A percentile compares a stretch with the other conserved stretches of the same genome.
Conservation (phyloP, 192 early-diverging fungal species). For the Coemansia furcata region DNA sequence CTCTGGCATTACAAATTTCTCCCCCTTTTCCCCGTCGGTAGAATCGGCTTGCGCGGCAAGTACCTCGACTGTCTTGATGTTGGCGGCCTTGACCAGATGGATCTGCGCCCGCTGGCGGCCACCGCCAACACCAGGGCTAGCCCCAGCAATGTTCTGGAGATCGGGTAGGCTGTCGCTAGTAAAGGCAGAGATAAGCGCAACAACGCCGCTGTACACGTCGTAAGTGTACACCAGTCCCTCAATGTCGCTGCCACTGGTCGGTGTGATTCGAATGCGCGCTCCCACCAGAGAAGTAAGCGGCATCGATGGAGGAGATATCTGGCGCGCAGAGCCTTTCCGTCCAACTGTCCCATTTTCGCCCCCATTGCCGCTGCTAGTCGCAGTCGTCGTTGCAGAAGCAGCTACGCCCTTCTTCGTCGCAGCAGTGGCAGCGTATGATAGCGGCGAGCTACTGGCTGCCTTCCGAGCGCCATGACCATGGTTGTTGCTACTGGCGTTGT, state of each 20-base stretch:
- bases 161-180: not conserved
- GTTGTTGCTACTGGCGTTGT: conserved; percentile 5
- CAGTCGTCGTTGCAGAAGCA: not conserved
- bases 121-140: conserved; percentile 5
- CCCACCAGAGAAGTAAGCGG: conserved; percentile 32
- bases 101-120: conserved; percentile 13
- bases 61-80: conserved; percentile 26
- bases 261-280: conserved; percentile 20
- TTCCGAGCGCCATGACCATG: not conserved
- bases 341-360: conserved; percentile 12
- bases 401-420: conserved; percentile 25
- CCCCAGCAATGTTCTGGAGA: not conserved
- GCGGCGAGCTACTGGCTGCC: not conserved
- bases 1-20: conserved; percentile 3
- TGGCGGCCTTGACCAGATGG: conserved; percentile 25
- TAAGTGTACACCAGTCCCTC: conserved; percentile 43
- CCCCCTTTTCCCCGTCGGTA: not conserved
- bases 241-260: conserved; percentile 17
- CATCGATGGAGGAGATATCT: conserved; percentile 7
- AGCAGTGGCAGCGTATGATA: conserved; percentile 44
- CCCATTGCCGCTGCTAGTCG: not conserved
- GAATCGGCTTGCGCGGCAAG: not conserved
- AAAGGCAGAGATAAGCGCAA: conserved; percentile 23
- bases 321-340: conserved; percentile 11
- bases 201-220: conserved; percentile 49